A percentile compares a stretch with the other conserved stretches of the same genome.
Evolutionary conservation across 2,329 filamentous ascomycete species (phyloP).

Genomic region (Fusarium humuli): DNA sequence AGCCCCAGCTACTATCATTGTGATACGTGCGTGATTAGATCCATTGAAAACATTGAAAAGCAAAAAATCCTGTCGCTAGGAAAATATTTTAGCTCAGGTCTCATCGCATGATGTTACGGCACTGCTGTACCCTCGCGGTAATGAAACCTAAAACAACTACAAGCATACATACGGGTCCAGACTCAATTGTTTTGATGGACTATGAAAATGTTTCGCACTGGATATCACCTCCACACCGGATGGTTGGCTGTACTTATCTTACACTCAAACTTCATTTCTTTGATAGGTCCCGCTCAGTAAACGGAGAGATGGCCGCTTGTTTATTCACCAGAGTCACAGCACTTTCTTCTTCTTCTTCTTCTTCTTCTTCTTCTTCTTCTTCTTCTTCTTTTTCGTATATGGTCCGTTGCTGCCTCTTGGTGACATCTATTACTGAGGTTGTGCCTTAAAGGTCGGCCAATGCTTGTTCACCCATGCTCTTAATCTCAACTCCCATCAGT

Average conservation of each 20-base stretch:
- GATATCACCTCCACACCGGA: conserved; percentile 13
- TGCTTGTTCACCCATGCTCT: conserved; percentile 13
- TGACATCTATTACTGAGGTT: background rate
- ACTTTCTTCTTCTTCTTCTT: background rate
- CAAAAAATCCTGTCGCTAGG: background rate
- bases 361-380: background rate
- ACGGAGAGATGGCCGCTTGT: background rate
- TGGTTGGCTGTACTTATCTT: background rate
- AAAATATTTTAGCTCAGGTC: background rate
- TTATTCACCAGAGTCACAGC: background rate
- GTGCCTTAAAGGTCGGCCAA: conserved; percentile 3
- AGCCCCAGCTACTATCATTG: background rate
- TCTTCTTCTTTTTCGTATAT: conserved; percentile 1
- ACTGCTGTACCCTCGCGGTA: background rate
- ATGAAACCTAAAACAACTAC: conserved; percentile 4
- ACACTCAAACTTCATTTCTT: background rate
- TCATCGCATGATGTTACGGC: background rate
- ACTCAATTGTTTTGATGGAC: conserved; percentile 14
- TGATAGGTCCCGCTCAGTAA: background rate
- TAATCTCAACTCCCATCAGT: conserved; percentile 27
- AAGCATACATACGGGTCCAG: conserved; percentile 4
- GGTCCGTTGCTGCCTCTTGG: background rate
- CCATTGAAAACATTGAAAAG: conserved; percentile 9
- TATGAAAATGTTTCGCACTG: conserved; percentile 27
- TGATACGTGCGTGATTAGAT: background rate